These are phyloP conservation scores for Dendrobium chrysotoxum DNA, from an alignment of 106 monocot genomes.

Conservation along the genomic window DNA sequence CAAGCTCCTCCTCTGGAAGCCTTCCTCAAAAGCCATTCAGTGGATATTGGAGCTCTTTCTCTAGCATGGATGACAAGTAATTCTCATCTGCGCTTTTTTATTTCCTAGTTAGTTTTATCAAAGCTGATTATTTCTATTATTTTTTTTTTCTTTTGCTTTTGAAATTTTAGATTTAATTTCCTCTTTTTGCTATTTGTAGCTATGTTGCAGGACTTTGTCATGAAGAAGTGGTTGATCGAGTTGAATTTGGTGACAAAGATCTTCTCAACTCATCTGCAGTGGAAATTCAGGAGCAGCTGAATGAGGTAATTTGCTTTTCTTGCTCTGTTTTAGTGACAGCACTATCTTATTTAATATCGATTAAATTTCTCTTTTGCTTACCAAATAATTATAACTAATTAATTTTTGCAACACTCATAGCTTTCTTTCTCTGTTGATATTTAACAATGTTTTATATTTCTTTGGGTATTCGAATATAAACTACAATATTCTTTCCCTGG, in stretches of 20 bases:
- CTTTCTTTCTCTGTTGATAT: background rate
- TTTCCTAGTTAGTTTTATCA: background rate
- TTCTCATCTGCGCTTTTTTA: background rate
- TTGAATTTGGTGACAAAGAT: background rate
- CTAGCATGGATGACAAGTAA: conserved; percentile 6
- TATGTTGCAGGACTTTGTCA: background rate
- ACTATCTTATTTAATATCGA: too few species aligned
- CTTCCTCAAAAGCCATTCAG: conserved; percentile 3
- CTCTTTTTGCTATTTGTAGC: background rate
- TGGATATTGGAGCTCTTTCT: conserved; percentile 7
- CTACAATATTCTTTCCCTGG: background rate
- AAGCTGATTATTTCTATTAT: background rate
- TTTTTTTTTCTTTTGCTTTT: background rate
- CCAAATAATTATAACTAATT: background rate
- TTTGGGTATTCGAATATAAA: background rate
- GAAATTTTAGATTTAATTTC: background rate
- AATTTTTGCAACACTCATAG: too few species aligned
- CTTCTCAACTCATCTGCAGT: background rate
- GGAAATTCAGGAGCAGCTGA: background rate
- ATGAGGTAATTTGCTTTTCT: background rate
- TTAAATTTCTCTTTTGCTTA: background rate
- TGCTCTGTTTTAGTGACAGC: background rate
- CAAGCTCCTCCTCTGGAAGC: conserved; percentile 5
- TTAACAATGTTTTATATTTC: background rate
- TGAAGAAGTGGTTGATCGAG: background rate